These are phyloP conservation scores for Mycocentrospora acerina DNA, from an alignment of 2,329 filamentous ascomycete species.

Conservation along the genomic window DNA sequence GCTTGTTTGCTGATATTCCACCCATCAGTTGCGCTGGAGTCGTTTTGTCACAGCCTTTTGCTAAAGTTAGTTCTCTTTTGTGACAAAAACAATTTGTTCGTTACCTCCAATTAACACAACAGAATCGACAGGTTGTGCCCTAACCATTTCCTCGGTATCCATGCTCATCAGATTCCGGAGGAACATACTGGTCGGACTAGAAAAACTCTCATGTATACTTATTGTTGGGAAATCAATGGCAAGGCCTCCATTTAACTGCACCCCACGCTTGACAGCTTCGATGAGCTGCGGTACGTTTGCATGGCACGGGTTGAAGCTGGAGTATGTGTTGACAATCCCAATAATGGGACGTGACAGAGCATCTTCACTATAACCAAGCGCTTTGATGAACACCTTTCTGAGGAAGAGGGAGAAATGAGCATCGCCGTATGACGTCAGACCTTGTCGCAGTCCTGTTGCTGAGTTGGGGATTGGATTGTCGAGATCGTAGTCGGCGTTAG, in stretches of 20 bases:
- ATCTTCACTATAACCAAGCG: constrained; percentile 71
- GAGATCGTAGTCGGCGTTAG: constrained; percentile 60
- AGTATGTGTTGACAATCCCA: constrained; percentile 74
- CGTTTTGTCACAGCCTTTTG: constrained; percentile 71
- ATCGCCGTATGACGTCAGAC: constrained; percentile 70
- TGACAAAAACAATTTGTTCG: not conserved
- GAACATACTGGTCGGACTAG: constrained; percentile 73
- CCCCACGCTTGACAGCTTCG: constrained; percentile 68
- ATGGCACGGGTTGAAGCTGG: constrained; percentile 73
- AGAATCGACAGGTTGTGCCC: constrained; percentile 69
- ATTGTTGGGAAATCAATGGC: constrained; percentile 75
- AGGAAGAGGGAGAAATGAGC: constrained; percentile 74
- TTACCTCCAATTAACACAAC: constrained; percentile 67
- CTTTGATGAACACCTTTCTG: constrained; percentile 76
- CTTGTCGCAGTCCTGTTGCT: constrained; percentile 59
- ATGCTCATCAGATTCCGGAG: constrained; percentile 74
- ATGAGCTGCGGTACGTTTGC: constrained; percentile 71
- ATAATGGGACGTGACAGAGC: constrained; percentile 69
- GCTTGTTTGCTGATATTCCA: constrained; percentile 72
- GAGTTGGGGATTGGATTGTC: constrained; percentile 53
- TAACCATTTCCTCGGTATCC: constrained; percentile 79
- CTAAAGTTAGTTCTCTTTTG: not conserved
- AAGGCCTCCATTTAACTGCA: constrained; percentile 66
- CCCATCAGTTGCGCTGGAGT: constrained; percentile 75
- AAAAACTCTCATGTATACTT: constrained; percentile 69